Percentiles rank a stretch among this genome's conserved stretches.
Conservation (phyloP, 495 filamentous ascomycete genomes). For the Xylaria cubensis region DNA sequence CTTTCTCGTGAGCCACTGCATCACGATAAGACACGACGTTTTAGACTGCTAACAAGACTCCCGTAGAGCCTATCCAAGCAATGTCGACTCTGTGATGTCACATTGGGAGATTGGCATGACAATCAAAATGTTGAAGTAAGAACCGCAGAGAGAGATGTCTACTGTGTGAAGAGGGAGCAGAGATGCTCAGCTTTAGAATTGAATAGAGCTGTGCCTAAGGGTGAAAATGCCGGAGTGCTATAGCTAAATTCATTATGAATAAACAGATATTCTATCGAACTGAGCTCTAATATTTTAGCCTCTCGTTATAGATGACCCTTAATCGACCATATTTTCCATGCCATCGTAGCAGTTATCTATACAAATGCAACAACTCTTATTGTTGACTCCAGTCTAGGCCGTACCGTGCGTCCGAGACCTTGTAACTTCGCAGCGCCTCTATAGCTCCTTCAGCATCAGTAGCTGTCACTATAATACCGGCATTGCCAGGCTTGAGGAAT, state of each 20-base stretch:
- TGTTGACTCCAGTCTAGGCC: conserved; percentile 79
- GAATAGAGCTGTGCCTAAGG: neutral
- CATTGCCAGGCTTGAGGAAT: conserved; percentile 74
- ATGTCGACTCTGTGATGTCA: neutral
- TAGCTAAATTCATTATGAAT: neutral
- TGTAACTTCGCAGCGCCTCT: conserved; percentile 73
- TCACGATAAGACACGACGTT: neutral
- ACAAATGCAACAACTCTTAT: conserved; percentile 49
- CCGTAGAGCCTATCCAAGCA: neutral
- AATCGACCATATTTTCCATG: neutral
- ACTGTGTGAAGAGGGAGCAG: neutral
- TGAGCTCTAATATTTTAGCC: neutral
- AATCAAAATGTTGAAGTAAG: neutral
- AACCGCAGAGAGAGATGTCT: neutral
- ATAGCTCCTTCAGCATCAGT: conserved; percentile 73
- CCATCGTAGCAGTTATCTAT: conserved; percentile 22
- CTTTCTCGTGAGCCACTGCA: neutral
- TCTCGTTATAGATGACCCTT: neutral
- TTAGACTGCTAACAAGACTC: neutral
- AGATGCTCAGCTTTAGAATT: neutral
- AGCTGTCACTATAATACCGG: conserved; percentile 78
- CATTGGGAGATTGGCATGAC: neutral
- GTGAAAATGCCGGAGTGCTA: neutral
- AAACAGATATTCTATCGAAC: neutral
- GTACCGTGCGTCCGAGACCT: conserved; percentile 72